phyloP scores from a whole-genome alignment of 1,284 basidiomycete genomes.

The Neotropicomus parvogracilis region DNA sequence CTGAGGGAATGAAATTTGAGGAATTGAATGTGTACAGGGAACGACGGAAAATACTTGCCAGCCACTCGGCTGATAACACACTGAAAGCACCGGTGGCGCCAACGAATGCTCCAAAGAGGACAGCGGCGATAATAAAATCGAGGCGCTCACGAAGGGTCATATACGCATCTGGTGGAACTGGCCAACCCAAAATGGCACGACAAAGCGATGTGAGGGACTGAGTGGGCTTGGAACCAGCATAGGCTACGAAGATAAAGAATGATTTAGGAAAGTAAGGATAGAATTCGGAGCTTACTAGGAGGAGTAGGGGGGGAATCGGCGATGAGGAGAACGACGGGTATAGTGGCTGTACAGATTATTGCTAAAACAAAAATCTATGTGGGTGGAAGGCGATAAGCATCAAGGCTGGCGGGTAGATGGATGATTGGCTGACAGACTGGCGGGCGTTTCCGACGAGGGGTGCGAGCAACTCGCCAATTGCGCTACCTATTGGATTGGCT shows the following conservation, averaged over 20 bases:
- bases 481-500: constrained; percentile 69
- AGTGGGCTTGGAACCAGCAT: constrained; percentile 57
- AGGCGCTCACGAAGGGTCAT: constrained; percentile 65
- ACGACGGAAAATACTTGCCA: constrained; percentile 42
- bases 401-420: too few species aligned
- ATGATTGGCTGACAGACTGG: constrained; percentile 47
- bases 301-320: constrained; percentile 62
- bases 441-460: constrained; percentile 55
- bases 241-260: constrained; percentile 41
- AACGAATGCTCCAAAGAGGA: constrained; percentile 62
- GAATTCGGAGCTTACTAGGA: constrained; percentile 52
- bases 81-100: constrained; percentile 58
- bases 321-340: constrained; percentile 58
- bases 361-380: constrained; percentile 64
- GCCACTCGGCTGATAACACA: constrained; percentile 61
- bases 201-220: constrained; percentile 52
- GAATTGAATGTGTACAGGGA: neutral
- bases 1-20: constrained; percentile 34
- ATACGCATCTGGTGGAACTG: constrained; percentile 39
- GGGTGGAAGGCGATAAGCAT: neutral
- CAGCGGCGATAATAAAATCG: constrained; percentile 59
- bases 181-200: constrained; percentile 51
- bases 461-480: constrained; percentile 66
- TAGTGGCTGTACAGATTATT: constrained; percentile 60
- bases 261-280: neutral